phyloP scores from a whole-genome alignment of 805 yeast species.

The Kazachstania martiniae region DNA sequence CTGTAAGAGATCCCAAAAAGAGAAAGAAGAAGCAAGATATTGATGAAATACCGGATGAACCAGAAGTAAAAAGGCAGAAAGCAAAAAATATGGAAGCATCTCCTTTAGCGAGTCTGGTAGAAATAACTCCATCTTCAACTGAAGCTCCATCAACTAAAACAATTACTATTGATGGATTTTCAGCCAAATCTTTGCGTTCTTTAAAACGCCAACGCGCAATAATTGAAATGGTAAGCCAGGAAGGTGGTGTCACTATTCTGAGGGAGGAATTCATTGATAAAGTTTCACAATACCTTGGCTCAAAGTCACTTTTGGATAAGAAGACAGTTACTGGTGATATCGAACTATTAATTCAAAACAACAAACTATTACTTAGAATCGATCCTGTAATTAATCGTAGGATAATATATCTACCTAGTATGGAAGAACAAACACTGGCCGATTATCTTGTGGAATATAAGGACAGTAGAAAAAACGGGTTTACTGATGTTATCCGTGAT shows the following conservation, averaged over 20 bases:
- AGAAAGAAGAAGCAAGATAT: slow-evolving; percentile 3
- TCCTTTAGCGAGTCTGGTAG: not conserved
- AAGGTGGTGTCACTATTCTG: slow-evolving; percentile 37
- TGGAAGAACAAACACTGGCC: slow-evolving; percentile 10
- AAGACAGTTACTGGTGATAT: slow-evolving; percentile 42
- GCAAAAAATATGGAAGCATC: not conserved
- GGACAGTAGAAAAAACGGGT: slow-evolving; percentile 17
- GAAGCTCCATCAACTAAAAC: not conserved
- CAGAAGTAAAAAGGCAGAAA: not conserved
- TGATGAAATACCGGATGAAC: slow-evolving; percentile 1
- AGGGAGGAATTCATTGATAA: slow-evolving; percentile 32
- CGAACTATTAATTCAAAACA: slow-evolving; percentile 13
- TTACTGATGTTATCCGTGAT: slow-evolving; percentile 19
- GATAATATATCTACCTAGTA: slow-evolving; percentile 17
- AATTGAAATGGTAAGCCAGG: slow-evolving; percentile 31
- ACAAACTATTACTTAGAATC: slow-evolving; percentile 11
- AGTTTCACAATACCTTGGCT: slow-evolving; percentile 33
- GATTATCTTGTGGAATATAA: slow-evolving; percentile 17
- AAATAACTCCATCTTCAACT: not conserved
- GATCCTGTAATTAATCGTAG: slow-evolving; percentile 15
- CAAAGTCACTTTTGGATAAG: slow-evolving; percentile 37
- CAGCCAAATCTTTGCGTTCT: slow-evolving; percentile 34
- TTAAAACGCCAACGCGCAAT: slow-evolving; percentile 35
- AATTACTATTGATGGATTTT: slow-evolving; percentile 25
- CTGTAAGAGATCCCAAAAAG: slow-evolving; percentile 6